Base-by-base conservation (phyloP, 345 rosid species). In the Gossypium rotundifolium region DNA sequence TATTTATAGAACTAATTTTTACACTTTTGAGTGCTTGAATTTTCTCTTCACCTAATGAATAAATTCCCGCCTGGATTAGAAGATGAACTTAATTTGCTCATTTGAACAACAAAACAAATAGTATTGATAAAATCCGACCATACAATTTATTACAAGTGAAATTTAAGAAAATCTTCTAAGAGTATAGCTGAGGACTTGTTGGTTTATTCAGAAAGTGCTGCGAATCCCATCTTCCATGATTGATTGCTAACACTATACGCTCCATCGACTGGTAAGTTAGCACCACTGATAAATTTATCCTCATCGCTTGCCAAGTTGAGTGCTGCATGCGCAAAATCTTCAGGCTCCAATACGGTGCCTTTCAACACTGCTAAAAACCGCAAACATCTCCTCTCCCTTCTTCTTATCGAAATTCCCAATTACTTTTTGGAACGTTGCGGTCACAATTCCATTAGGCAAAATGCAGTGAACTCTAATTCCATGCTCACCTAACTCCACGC, bases 251-350 rank as follows among this genome's bases (percentile, higher is more conserved):
- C 27, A 48, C 77, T 76, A 59, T 82, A 86, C 2, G 84, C 88
- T 3, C 88, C 92, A 62, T 86, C 89, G 4, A 86, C 62, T 9
- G 82, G 42, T 22, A 88, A 65, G 54, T 86, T 88, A 38, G 78
- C 86, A 11, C 90, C 90, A 38, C 86, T 88, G 1, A 88, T 23
- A 16, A 85, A 88, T 66, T 80, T 85, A 0, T 76, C 80, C 72
- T 88, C 92, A 10, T 85, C 90, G 51, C 92, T 77, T 0, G 82
- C 85, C 65, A 88, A 71, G 79, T 76, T 85, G 60, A 88, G 71
- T 2, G 87, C 87, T 0, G 87, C 88, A 73, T 83, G 82, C 0
- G 89, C 88, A 5, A 84, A 74, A 67, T 88, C 92, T 40, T 83
- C 83, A 0, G 86, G 76, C 62, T 82, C 81, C 8, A 86, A 71